Evolutionary conservation across 2,329 filamentous ascomycete genomes (phyloP).

Genomic region (Aspergillus terreus): DNA sequence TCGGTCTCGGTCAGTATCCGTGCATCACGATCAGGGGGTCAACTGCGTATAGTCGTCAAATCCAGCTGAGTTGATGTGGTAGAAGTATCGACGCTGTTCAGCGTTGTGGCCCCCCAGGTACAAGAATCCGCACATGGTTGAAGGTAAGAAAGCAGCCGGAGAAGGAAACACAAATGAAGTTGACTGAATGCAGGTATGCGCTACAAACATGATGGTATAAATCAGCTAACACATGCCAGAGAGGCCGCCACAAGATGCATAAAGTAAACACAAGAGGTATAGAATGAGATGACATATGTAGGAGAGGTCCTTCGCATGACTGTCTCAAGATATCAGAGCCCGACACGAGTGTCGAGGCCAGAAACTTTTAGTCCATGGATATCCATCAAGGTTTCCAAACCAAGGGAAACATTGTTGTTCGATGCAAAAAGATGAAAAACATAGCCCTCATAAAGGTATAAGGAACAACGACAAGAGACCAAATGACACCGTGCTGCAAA

Average conservation of each 20-base stretch:
- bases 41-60: too few species aligned
- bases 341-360: neutral
- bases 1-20: too few species aligned
- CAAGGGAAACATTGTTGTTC: conserved; percentile 9
- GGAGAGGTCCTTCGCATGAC: neutral
- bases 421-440: conserved; percentile 14
- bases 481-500: conserved; percentile 17
- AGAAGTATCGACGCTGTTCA: too few species aligned
- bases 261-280: neutral
- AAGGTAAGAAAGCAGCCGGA: neutral
- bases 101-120: too few species aligned
- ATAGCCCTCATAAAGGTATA: conserved; percentile 9
- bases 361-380: conserved; percentile 11
- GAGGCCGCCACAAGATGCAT: neutral
- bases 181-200: neutral
- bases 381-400: conserved; percentile 13
- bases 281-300: neutral
- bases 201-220: conserved; percentile 1
- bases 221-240: neutral
- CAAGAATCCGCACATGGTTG: neutral
- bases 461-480: conserved; percentile 8
- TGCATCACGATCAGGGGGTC: too few species aligned
- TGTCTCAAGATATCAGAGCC: neutral
- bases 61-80: too few species aligned
- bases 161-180: neutral